These are phyloP conservation scores for Jackrogersella multiformis DNA, from an alignment of 495 filamentous ascomycete genomes.

Conservation along the genomic window DNA sequence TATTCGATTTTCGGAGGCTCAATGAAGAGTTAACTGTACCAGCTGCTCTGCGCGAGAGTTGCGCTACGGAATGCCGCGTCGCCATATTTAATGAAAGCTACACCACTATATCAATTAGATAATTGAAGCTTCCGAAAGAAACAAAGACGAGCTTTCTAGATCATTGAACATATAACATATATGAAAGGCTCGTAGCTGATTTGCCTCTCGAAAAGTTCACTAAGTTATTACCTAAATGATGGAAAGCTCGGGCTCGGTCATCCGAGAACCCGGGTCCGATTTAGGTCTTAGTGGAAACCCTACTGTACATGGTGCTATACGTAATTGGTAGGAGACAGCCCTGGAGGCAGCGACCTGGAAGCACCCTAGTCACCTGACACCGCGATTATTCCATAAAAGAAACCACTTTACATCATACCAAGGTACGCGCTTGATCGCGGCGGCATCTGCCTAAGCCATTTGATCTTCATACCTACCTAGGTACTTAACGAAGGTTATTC, in stretches of 20 bases:
- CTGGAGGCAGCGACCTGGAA: not conserved
- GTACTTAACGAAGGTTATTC: not conserved
- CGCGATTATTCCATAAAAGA: conserved; percentile 29
- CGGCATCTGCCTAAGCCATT: conserved; percentile 10
- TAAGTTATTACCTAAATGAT: conserved; percentile 4
- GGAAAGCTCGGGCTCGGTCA: conserved; percentile 10
- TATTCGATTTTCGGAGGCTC: conserved; percentile 35
- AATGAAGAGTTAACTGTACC: conserved; percentile 42
- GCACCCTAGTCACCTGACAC: conserved; percentile 19
- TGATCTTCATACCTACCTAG: not conserved
- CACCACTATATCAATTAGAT: not conserved
- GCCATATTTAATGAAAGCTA: conserved; percentile 53
- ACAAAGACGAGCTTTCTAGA: not conserved
- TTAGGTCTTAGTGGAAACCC: not conserved
- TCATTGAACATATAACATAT: not conserved
- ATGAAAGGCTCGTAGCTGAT: not conserved
- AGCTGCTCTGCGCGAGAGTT: conserved; percentile 55
- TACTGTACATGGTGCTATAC: not conserved
- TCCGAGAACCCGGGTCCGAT: conserved; percentile 21
- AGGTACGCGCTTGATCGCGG: conserved; percentile 25
- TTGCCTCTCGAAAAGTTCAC: conserved; percentile 14
- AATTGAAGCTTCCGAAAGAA: not conserved
- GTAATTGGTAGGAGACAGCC: not conserved
- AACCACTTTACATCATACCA: conserved; percentile 14
- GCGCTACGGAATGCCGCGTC: conserved; percentile 54